phyloP scores from a whole-genome alignment of 208 protist species.

The Trypanosoma scelopori region DNA sequence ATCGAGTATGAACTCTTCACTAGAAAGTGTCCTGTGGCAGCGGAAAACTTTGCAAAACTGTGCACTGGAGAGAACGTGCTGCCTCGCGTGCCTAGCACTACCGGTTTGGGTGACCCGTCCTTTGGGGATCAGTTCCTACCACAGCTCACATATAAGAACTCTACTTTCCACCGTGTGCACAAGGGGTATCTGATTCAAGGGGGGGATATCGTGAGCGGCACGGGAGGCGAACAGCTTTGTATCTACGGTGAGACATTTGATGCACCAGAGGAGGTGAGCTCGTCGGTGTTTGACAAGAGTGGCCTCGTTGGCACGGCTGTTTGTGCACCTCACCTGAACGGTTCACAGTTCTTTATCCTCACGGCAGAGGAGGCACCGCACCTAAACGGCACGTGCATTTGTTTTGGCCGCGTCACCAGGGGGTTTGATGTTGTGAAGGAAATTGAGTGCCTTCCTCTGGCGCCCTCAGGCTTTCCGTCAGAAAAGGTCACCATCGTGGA shows the following conservation, averaged over 20 bases:
- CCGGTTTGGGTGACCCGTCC: slow-evolving; percentile 59
- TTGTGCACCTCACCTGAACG: slow-evolving; percentile 96
- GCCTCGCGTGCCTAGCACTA: slow-evolving; percentile 46
- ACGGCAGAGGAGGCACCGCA: slow-evolving; percentile 67
- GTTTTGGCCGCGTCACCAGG: slow-evolving; percentile 91
- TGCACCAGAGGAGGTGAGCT: slow-evolving; percentile 94
- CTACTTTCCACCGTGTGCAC: slow-evolving; percentile 92
- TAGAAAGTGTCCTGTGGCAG: slow-evolving; percentile 70
- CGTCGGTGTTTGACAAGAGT: slow-evolving; percentile 69
- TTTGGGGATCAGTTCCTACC: slow-evolving; percentile 82
- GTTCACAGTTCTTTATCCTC: slow-evolving; percentile 92
- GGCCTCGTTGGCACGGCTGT: slow-evolving; percentile 98
- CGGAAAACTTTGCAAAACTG: slow-evolving; percentile 87
- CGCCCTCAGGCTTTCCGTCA: slow-evolving; percentile 40
- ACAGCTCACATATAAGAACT: slow-evolving; percentile 89
- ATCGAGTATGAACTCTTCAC: slow-evolving; percentile 82
- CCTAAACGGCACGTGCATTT: slow-evolving; percentile 94
- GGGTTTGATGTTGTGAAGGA: slow-evolving; percentile 81
- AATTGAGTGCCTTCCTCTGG: slow-evolving; percentile 67
- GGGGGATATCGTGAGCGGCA: slow-evolving; percentile 74
- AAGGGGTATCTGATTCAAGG: slow-evolving; percentile 92
- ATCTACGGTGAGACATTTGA: slow-evolving; percentile 96
- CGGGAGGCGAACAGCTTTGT: slow-evolving; percentile 94
- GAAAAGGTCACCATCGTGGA: slow-evolving; percentile 58
- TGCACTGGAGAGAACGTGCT: slow-evolving; percentile 87